Conservation (phyloP, 2,329 filamentous ascomycete species). For the Sporothrix inflata region DNA sequence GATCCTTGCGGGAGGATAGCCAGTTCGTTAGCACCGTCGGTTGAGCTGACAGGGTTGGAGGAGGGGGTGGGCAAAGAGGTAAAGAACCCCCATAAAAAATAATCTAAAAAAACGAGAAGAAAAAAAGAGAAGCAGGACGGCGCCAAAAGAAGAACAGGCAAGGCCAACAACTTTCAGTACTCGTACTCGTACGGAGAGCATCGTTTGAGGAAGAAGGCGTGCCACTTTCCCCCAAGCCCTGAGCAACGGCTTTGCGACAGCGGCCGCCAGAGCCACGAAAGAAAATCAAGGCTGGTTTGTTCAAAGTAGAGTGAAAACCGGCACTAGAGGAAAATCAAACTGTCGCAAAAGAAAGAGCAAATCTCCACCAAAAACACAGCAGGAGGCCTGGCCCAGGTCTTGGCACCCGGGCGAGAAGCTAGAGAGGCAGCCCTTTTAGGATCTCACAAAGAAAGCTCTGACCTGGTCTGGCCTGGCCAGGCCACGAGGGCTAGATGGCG, state of each 20-base stretch:
- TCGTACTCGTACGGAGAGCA: not conserved
- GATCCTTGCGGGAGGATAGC: not conserved
- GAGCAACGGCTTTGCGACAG: not conserved
- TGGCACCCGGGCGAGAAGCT: not conserved
- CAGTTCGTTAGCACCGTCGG: not conserved
- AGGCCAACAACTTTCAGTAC: not conserved
- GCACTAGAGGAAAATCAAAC: slow-evolving; percentile 2
- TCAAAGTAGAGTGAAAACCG: not conserved
- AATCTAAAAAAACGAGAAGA: not conserved
- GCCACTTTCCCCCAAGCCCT: not conserved
- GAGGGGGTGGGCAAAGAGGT: not conserved
- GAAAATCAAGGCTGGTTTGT: not conserved
- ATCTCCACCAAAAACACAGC: not conserved
- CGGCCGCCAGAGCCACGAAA: not conserved
- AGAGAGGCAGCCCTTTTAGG: no score
- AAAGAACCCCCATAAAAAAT: not conserved
- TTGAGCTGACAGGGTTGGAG: not conserved
- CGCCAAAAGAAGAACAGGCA: not conserved
- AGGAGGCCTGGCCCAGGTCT: not conserved
- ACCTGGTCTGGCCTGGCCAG: not conserved
- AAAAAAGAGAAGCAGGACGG: slow-evolving; percentile 4
- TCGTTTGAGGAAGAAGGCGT: not conserved
- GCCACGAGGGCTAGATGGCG: slow-evolving; percentile 10
- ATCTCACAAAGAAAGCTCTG: not conserved
- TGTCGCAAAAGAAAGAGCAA: not conserved